Percentiles rank a stretch among this genome's conserved stretches.
Evolutionary conservation across 176 grass and related monocot genomes (phyloP).

Genomic region (Eragrostis curvula): DNA sequence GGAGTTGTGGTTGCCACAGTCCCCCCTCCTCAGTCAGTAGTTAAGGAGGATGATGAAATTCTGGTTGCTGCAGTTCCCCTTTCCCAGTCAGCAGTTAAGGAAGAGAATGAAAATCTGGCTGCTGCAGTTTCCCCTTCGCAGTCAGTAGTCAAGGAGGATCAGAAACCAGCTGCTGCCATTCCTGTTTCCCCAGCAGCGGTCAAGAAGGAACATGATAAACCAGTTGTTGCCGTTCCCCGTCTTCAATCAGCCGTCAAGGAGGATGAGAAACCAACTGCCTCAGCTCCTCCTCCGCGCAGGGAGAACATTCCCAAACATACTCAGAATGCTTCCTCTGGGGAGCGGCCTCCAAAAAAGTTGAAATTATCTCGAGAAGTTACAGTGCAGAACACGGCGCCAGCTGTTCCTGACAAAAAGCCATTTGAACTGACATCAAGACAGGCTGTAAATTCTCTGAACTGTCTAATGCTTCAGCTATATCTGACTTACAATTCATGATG

Average conservation of each 20-base stretch:
- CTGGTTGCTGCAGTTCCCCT: constrained; percentile 29
- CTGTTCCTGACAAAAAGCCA: constrained; percentile 35
- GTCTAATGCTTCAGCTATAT: neutral
- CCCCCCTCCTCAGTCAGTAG: constrained; percentile 1
- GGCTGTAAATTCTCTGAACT: constrained; percentile 45
- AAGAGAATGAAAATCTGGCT: constrained; percentile 21
- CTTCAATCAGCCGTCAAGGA: neutral
- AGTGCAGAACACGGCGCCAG: neutral
- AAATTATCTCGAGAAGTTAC: constrained; percentile 43
- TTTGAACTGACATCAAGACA: constrained; percentile 27
- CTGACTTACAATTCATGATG: neutral
- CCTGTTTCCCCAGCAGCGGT: neutral
- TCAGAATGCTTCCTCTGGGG: constrained; percentile 23
- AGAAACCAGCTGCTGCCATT: neutral
- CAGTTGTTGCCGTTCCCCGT: neutral
- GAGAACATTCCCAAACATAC: constrained; percentile 15
- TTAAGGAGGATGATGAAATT: constrained; percentile 36
- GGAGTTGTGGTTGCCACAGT: neutral
- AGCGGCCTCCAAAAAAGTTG: constrained; percentile 47
- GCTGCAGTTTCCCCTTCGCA: neutral
- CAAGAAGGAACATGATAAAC: constrained; percentile 9
- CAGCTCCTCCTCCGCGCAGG: neutral
- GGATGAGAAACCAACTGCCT: constrained; percentile 18
- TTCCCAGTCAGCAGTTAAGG: constrained; percentile 27
- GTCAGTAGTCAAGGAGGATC: constrained; percentile 22